Conservation (phyloP, 140 eudicot genomes). For the Cichorium intybus region DNA sequence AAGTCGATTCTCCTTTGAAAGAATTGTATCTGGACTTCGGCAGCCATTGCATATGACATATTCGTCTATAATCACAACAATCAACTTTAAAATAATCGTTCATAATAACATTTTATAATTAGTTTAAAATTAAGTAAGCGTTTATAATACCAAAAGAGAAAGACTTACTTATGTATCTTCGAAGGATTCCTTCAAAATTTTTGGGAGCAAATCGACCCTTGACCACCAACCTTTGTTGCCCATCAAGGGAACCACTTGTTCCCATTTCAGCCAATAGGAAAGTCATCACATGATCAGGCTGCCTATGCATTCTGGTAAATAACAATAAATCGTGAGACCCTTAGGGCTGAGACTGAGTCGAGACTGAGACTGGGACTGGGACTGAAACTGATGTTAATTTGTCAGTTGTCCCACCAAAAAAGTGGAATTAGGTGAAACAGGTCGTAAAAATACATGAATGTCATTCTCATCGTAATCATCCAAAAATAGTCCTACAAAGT, state of each 20-base stretch:
- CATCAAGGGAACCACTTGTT: conserved; percentile 72
- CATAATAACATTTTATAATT: neutral
- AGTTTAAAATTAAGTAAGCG: neutral
- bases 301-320: conserved; percentile 61
- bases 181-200: conserved; percentile 53
- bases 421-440: neutral
- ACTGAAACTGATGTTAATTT: neutral
- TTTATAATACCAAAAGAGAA: neutral
- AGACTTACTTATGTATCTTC: conserved; percentile 38
- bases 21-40: conserved; percentile 59
- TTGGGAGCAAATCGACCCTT: conserved; percentile 69
- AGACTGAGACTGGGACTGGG: neutral
- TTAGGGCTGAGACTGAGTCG: neutral
- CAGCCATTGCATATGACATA: conserved; percentile 71
- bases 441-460: neutral
- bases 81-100: neutral
- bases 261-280: conserved; percentile 65
- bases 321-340: neutral
- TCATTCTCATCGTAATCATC: neutral
- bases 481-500: neutral
- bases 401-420: neutral
- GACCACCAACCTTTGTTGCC: conserved; percentile 59
- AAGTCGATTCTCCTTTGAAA: conserved; percentile 57
- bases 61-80: conserved; percentile 37
- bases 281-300: conserved; percentile 71